These are phyloP conservation scores for Cicer judaicum DNA, from an alignment of 306 rosid species.

Conservation along the genomic window DNA sequence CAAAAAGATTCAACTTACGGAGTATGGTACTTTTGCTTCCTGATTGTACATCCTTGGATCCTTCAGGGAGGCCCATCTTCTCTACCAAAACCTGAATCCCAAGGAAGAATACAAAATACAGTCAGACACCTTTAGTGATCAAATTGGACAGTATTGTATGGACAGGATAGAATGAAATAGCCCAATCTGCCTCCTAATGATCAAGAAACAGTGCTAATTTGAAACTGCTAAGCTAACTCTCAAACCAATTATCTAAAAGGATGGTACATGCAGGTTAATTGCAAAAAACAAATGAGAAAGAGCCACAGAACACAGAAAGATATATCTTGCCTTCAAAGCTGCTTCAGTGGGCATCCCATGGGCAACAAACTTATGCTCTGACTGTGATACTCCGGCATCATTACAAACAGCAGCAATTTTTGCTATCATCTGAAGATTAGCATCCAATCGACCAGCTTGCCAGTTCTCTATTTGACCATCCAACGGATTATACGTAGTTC, in stretches of 20 bases:
- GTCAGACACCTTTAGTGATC: slow-evolving; percentile 28
- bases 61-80: slow-evolving; percentile 89
- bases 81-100: slow-evolving; percentile 76
- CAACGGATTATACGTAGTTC: slow-evolving; percentile 70
- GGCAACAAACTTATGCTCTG: slow-evolving; percentile 63
- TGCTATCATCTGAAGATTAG: slow-evolving; percentile 73
- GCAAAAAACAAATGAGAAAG: slow-evolving; percentile 1
- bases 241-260: slow-evolving; percentile 13
- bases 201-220: slow-evolving; percentile 20
- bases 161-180: not conserved
- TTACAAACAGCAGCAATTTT: slow-evolving; percentile 76
- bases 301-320: not conserved
- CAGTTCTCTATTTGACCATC: slow-evolving; percentile 73
- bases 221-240: slow-evolving; percentile 2
- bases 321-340: slow-evolving; percentile 60
- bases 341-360: slow-evolving; percentile 88
- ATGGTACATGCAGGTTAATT: slow-evolving; percentile 5
- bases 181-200: slow-evolving; percentile 24
- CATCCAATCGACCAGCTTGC: slow-evolving; percentile 63
- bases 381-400: slow-evolving; percentile 64
- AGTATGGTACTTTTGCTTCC: slow-evolving; percentile 48
- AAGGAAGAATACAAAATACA: slow-evolving; percentile 34
- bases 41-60: slow-evolving; percentile 36
- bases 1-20: slow-evolving; percentile 55
- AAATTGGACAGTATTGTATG: not conserved